phyloP scores from a whole-genome alignment of 306 rosid species.

The Amphicarpaea edgeworthii region DNA sequence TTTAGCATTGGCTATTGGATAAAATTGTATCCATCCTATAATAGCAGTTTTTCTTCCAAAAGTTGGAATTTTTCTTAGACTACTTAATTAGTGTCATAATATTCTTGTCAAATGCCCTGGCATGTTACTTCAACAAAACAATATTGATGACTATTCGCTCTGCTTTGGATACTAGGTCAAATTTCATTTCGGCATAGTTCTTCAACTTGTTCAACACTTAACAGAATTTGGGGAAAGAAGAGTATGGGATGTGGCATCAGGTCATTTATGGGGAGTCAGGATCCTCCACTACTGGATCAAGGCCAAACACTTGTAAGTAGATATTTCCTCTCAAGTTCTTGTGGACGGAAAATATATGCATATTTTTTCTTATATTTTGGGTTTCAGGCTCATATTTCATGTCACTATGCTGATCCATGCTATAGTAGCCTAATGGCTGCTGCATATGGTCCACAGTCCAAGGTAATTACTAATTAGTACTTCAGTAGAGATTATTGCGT shows the following conservation, averaged over 20 bases:
- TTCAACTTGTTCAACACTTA: conserved; percentile 47
- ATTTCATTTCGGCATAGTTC: conserved; percentile 43
- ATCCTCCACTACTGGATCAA: conserved; percentile 53
- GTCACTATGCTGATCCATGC: conserved; percentile 55
- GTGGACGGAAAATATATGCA: conserved; percentile 35
- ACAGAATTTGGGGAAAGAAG: conserved; percentile 42
- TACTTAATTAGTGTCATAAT: neutral
- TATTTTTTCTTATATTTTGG: conserved; percentile 36
- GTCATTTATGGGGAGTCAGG: conserved; percentile 49
- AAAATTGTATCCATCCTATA: neutral
- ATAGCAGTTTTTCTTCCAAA: conserved; percentile 6
- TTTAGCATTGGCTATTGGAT: neutral
- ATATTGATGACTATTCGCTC: conserved; percentile 7
- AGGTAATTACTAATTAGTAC: conserved; percentile 53
- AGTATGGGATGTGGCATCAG: conserved; percentile 42
- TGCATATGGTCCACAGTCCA: conserved; percentile 56
- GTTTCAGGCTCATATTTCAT: conserved; percentile 65
- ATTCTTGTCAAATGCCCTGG: neutral
- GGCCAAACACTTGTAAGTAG: conserved; percentile 65
- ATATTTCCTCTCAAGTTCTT: conserved; percentile 34
- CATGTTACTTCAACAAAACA: conserved; percentile 3
- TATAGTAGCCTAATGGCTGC: conserved; percentile 53
- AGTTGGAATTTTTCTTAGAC: conserved; percentile 6
- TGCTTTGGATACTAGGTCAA: conserved; percentile 27
- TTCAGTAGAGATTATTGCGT: neutral